phyloP scores from a whole-genome alignment of 176 grass and related monocot genomes.

The Hsuehochloa calcarea region DNA sequence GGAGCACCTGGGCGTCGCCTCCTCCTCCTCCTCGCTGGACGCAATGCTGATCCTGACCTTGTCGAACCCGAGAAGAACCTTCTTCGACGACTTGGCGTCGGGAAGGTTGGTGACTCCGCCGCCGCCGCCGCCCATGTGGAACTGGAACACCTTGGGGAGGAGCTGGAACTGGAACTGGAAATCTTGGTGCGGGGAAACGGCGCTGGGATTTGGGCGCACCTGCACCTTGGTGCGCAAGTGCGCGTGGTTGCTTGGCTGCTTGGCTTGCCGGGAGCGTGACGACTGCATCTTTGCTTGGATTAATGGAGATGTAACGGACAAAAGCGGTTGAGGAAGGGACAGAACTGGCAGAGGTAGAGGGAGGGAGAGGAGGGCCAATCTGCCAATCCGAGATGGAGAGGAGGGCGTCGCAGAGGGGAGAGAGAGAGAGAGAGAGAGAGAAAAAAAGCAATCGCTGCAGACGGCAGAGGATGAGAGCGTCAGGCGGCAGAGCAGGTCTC shows the following conservation, averaged over 20 bases:
- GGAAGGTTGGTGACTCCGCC: background rate
- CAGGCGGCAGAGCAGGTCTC: background rate
- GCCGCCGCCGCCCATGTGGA: conserved; percentile 36
- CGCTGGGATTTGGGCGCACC: conserved; percentile 2
- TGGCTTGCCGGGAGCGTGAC: conserved; percentile 33
- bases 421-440: background rate
- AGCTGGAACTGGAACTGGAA: conserved; percentile 33
- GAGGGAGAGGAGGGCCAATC: no score
- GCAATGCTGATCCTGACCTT: conserved; percentile 57
- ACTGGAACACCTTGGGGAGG: conserved; percentile 28
- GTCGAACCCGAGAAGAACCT: conserved; percentile 38
- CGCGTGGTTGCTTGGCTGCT: conserved; percentile 24
- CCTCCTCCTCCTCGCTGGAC: conserved; percentile 34
- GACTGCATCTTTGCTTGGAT: conserved; percentile 38
- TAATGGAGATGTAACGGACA: conserved; percentile 43
- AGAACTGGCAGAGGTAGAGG: background rate
- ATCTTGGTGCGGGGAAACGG: conserved; percentile 16
- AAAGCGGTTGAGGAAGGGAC: conserved; percentile 46
- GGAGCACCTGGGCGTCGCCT: conserved; percentile 39
- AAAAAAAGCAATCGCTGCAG: background rate
- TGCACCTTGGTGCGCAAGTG: conserved; percentile 31
- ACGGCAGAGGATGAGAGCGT: background rate
- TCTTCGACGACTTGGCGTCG: conserved; percentile 3
- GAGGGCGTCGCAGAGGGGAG: background rate
- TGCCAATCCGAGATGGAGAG: no score